A percentile compares a stretch with the other conserved stretches of the same genome.
Evolutionary conservation across 305 asterid species (phyloP).

Genomic region (Striga hermonthica): DNA sequence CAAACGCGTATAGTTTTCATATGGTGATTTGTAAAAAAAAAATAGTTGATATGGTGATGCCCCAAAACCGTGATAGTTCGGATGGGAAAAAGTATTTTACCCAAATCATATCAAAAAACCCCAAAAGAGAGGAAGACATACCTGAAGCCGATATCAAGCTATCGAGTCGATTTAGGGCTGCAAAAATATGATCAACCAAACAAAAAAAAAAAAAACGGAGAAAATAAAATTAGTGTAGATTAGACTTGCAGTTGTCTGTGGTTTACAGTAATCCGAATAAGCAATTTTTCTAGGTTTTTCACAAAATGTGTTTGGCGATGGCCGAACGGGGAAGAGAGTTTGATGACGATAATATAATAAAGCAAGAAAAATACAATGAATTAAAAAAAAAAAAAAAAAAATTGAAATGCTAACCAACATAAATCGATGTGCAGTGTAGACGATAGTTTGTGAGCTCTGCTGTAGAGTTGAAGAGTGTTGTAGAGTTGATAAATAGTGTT

Average conservation of each 20-base stretch:
- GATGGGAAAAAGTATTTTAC: too few species aligned
- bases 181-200: neutral
- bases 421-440: neutral
- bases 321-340: slow-evolving; percentile 13
- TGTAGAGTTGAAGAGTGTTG: too few species aligned
- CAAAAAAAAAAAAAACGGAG: neutral
- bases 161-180: slow-evolving; percentile 17
- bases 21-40: too few species aligned
- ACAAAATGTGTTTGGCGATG: slow-evolving; percentile 9
- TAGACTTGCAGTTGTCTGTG: slow-evolving; percentile 2
- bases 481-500: too few species aligned
- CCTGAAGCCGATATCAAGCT: slow-evolving; percentile 31
- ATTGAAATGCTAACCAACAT: slow-evolving; percentile 23
- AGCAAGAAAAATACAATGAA: neutral
- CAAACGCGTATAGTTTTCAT: too few species aligned
- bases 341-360: too few species aligned
- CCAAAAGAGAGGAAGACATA: slow-evolving; percentile 20
- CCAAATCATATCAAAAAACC: slow-evolving; percentile 5
- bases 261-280: neutral
- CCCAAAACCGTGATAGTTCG: too few species aligned
- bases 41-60: too few species aligned
- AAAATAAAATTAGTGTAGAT: slow-evolving; percentile 14
- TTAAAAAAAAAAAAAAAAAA: neutral
- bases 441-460: neutral
- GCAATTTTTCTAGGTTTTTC: slow-evolving; percentile 3